phyloP scores from a whole-genome alignment of 345 rosid genomes.

The Pistacia vera region DNA sequence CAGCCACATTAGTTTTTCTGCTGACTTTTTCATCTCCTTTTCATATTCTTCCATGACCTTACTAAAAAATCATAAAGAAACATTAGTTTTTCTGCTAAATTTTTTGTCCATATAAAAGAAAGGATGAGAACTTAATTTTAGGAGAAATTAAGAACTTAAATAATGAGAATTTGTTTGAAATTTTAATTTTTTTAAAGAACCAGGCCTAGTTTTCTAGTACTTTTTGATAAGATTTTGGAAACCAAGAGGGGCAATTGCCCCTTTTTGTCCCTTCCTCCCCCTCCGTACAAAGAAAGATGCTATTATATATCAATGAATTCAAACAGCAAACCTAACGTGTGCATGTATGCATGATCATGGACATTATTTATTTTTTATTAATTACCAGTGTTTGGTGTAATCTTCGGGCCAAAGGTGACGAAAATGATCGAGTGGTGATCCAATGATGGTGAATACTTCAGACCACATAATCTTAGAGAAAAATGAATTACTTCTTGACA shows the following conservation, averaged over 20 bases:
- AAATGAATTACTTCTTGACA: slow-evolving; percentile 66
- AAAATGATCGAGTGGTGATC: slow-evolving; percentile 71
- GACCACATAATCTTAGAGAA: slow-evolving; percentile 92
- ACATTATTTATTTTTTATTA: not conserved
- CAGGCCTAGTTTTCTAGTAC: too few species aligned
- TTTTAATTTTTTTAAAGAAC: too few species aligned
- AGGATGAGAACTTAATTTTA: too few species aligned
- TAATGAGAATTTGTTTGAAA: too few species aligned
- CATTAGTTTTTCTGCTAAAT: not conserved
- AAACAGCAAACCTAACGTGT: slow-evolving; percentile 17
- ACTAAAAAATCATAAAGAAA: slow-evolving; percentile 29
- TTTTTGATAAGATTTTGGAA: not conserved
- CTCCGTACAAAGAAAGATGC: too few species aligned
- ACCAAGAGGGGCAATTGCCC: too few species aligned
- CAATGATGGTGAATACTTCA: slow-evolving; percentile 81
- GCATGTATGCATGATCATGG: slow-evolving; percentile 22
- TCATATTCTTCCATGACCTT: slow-evolving; percentile 51
- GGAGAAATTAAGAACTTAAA: too few species aligned
- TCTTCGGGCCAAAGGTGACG: slow-evolving; percentile 77
- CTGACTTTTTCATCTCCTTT: slow-evolving; percentile 61
- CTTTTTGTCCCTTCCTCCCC: too few species aligned
- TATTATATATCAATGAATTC: too few species aligned
- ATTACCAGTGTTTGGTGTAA: slow-evolving; percentile 55
- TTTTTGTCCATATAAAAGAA: too few species aligned
- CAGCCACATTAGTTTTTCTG: slow-evolving; percentile 61